These are phyloP conservation scores for Mortierella sp. DNA, from an alignment of 371 early-diverging fungal genomes.

Conservation along the genomic window DNA sequence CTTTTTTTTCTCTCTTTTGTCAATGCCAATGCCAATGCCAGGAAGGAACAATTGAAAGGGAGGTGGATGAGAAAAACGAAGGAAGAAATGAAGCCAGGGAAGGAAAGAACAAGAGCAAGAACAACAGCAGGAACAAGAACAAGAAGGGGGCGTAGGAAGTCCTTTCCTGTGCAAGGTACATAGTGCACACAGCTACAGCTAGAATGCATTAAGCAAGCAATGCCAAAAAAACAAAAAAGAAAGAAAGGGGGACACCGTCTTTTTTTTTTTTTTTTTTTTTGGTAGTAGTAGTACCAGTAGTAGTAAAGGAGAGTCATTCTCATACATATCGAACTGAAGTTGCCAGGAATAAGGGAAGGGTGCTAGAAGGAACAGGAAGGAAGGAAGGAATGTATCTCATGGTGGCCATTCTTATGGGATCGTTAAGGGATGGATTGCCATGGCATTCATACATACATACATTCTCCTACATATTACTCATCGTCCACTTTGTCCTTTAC, in stretches of 20 bases:
- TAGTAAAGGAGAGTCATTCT: neutral
- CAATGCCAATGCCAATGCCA: neutral
- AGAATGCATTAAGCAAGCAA: constrained; percentile 15
- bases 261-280: neutral
- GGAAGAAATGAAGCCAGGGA: neutral
- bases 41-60: neutral
- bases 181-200: too few species aligned
- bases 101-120: neutral
- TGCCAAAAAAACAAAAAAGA: neutral
- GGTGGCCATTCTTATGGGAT: too few species aligned
- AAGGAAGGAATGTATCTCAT: neutral
- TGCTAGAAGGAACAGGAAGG: neutral
- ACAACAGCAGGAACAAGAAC: neutral
- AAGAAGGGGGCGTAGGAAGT: neutral
- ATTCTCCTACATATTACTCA: too few species aligned
- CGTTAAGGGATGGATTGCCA: too few species aligned
- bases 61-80: neutral
- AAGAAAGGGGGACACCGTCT: neutral
- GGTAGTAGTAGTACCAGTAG: too few species aligned
- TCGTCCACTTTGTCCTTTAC: too few species aligned
- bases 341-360: neutral
- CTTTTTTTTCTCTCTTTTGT: neutral
- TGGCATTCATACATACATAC: too few species aligned
- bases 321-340: neutral
- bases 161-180: neutral